Percentiles rank a stretch among this genome's conserved stretches.
These are phyloP conservation scores for Pseudoscleropodium purum DNA, from an alignment of 225 moss, liverwort and hornwort genomes.

Conservation along the genomic window DNA sequence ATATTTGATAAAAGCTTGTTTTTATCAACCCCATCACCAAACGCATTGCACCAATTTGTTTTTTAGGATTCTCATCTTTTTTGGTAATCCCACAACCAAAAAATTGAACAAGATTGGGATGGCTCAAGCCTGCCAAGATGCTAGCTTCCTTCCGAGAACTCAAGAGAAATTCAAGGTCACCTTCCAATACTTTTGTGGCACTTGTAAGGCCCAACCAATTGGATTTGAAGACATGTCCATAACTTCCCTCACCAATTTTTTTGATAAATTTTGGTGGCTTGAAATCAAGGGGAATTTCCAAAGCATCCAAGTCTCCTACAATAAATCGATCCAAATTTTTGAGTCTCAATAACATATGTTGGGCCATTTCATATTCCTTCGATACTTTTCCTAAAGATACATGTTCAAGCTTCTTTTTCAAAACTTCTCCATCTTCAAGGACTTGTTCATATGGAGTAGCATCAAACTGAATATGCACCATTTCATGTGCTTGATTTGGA, in stretches of 20 bases:
- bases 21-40: too few relatives aligned
- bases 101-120: background rate
- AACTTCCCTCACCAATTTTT: background rate
- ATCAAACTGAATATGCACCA: background rate
- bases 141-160: background rate
- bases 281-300: background rate
- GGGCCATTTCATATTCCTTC: accelerated
- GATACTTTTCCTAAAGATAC: accelerated
- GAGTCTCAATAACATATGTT: background rate
- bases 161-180: background rate
- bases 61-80: too few relatives aligned
- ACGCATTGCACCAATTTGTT: too few relatives aligned
- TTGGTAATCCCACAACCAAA: background rate
- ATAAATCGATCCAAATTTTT: background rate
- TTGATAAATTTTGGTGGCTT: background rate
- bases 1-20: too few relatives aligned
- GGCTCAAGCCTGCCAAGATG: background rate
- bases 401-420: background rate
- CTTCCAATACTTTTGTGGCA: background rate
- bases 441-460: background rate
- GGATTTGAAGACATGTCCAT: background rate
- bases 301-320: background rate
- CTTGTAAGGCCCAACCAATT: background rate
- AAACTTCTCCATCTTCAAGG: background rate
- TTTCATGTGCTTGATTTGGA: background rate